Evolutionary conservation across 805 yeast species (phyloP), one percentile per base, ranked within the genome.

Genomic region (Candida boidinii): DNA sequence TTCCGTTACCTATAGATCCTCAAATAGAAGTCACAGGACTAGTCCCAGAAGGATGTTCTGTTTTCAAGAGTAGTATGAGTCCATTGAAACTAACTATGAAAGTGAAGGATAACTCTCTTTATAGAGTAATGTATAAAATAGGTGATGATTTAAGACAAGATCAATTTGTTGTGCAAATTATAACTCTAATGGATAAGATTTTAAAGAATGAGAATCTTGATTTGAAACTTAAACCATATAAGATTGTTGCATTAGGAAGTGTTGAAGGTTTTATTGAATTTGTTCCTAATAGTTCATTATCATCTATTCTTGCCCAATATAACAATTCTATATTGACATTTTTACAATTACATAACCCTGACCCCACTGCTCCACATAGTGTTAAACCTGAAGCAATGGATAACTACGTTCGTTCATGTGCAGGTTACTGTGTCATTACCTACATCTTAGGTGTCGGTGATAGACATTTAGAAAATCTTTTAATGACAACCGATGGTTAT

Each of bases 71-170:
- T 39, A 83, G 95, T 17, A 64, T 92, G 49, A 77, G 90, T 7
- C 99, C 99, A 1, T 62, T 92, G 34, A 86, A 87, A 50, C 69
- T 92, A 28, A 72, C 86, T 0, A 79, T 92, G 52, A 76, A 70
- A 44, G 79, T 92, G 1, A 52, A 59, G 2, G 57, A 58, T 8
- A 72, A 69, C 2, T 57, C 53, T 0, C 62, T 58, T 33, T 92
- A 86, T 53, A 76, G 94, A 5, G 60, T 92, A 23, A 90, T 92
- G 81, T 90, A 86, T 60, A 92, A 92, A 55, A 82, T 83, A 31
- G 99, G 99, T 11, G 99, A 83, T 54, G 98, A 92, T 53, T 64
- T 92, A 31, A 66, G 97, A 38, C 99, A 92, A 55, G 99, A 92
- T 62, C 99, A 92, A 55, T 68, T 92, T 42, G 94, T 92, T n/a